Evolutionary conservation across 1,284 basidiomycete genomes (phyloP), one percentile per base, ranked within the genome.

Genomic region (Papiliotrema laurentii): DNA sequence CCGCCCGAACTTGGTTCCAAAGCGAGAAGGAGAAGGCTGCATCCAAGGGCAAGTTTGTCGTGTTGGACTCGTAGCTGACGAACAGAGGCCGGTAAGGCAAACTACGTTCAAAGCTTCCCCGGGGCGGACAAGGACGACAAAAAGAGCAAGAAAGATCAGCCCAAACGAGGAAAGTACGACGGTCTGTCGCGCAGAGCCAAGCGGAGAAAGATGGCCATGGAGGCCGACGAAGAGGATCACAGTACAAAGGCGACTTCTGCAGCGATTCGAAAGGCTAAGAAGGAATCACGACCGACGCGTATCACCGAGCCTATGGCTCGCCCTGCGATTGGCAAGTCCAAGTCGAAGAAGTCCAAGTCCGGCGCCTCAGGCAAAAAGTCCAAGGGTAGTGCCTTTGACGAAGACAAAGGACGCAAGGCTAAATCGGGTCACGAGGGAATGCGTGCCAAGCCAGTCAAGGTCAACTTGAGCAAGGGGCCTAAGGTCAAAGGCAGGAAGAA

Each of bases 1-100:
- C 96, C 7, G 90, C 91, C 24, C 79, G 94, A 56, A 97, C 93
- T 13, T 99, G 96, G 96, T 99, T 99, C 81, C 94, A 97, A 74
- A 83, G 80, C 22, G 80, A 81, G 53, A 86, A 86, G 69, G 91
- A 97, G 60, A 97, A 89, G 74, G 76, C 80, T 50, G 81, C 80
- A 46, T 80, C 90, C 1, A 83, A 86, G 81, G 84, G 90, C 92
- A 58, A 52, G 77, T 63, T 31, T 31, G 13, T 13, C 19, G 34
- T 22, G 36, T 30, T 33, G 16, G 14, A 33, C 11, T 24, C 38
- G 13, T 9, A 25, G 45, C 53, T 49, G 30, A 53, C 36, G 18
- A 21, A 40, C 28, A 89, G 87, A 80, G 41, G 65, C 83, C 21
- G 86, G 87, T 73, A 91, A 87, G 68, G 73, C 79, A 50, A 79